Evolutionary conservation across 306 rosid genomes (phyloP).

Genomic region (Morella rubra): DNA sequence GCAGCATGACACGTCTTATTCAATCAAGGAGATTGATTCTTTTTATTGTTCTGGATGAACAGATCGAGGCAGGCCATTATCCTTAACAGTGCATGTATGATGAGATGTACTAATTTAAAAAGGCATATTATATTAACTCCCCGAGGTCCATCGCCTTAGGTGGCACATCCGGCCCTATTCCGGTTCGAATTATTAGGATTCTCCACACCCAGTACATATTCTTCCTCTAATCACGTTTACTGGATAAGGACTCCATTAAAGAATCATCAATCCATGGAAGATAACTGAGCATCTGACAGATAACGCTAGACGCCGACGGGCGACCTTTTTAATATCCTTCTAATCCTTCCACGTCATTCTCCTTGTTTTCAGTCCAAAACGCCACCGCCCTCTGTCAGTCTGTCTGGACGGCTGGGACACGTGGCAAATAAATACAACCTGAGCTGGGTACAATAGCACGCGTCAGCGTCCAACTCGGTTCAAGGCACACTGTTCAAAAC

Average conservation of each 20-base stretch:
- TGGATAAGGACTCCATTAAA: background rate
- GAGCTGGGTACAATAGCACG: background rate
- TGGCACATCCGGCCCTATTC: no score
- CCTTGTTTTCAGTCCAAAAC: background rate
- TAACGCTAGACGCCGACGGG: background rate
- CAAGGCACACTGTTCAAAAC: background rate
- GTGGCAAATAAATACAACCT: background rate
- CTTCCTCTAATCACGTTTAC: background rate
- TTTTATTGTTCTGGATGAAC: no score
- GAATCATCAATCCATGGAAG: background rate
- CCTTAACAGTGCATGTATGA: no score
- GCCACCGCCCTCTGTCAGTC: background rate
- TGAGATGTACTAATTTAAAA: no score
- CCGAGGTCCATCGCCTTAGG: no score
- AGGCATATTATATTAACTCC: no score
- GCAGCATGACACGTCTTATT: no score
- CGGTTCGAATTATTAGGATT: no score
- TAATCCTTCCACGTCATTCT: conserved; percentile 27
- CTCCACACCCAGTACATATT: no score
- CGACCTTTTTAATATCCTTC: background rate
- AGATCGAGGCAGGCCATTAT: no score
- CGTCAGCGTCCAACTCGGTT: conserved; percentile 3
- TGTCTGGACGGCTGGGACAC: background rate
- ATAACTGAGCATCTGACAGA: background rate
- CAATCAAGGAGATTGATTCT: no score